Conservation (phyloP, 768 basidiomycete genomes). For the Trametes villosa region DNA sequence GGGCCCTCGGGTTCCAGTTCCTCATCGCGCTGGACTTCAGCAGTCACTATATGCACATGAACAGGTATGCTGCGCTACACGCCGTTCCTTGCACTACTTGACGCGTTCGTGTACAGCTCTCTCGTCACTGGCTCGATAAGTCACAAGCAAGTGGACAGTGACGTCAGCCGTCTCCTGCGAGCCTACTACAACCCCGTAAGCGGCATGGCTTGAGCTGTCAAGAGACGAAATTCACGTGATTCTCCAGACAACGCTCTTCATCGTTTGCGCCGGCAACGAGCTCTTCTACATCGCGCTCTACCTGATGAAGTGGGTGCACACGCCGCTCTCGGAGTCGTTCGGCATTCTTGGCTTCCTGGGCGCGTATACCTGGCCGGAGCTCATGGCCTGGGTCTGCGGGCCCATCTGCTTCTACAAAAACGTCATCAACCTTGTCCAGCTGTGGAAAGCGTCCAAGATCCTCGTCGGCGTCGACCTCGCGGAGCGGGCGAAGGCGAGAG, state of each 20-base stretch:
- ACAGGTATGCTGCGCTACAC: slow-evolving; percentile 64
- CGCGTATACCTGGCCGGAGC: slow-evolving; percentile 73
- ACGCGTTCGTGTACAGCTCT: slow-evolving; percentile 58
- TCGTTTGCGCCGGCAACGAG: slow-evolving; percentile 95
- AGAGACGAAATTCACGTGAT: background rate
- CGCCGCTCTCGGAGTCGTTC: slow-evolving; percentile 61
- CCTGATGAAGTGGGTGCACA: slow-evolving; percentile 82
- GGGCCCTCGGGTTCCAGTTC: slow-evolving; percentile 87
- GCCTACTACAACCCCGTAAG: slow-evolving; percentile 92
- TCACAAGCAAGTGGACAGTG: slow-evolving; percentile 91
- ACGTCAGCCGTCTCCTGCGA: slow-evolving; percentile 91
- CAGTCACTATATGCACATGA: slow-evolving; percentile 99
- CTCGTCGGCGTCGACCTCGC: slow-evolving; percentile 92
- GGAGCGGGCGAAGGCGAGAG: slow-evolving; percentile 72
- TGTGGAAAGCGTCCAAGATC: slow-evolving; percentile 97
- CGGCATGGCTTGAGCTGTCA: slow-evolving; percentile 18
- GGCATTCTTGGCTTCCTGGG: slow-evolving; percentile 36
- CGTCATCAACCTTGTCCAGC: slow-evolving; percentile 91
- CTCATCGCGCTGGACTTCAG: slow-evolving; percentile 97
- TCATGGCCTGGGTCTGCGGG: slow-evolving; percentile 63
- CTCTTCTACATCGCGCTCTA: slow-evolving; percentile 95
- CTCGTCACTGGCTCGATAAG: slow-evolving; percentile 92
- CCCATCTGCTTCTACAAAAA: slow-evolving; percentile 85
- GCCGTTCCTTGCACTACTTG: background rate
- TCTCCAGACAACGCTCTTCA: slow-evolving; percentile 78